These are phyloP conservation scores for Botrytis medusae DNA, from an alignment of 2,329 filamentous ascomycete species.

Conservation along the genomic window DNA sequence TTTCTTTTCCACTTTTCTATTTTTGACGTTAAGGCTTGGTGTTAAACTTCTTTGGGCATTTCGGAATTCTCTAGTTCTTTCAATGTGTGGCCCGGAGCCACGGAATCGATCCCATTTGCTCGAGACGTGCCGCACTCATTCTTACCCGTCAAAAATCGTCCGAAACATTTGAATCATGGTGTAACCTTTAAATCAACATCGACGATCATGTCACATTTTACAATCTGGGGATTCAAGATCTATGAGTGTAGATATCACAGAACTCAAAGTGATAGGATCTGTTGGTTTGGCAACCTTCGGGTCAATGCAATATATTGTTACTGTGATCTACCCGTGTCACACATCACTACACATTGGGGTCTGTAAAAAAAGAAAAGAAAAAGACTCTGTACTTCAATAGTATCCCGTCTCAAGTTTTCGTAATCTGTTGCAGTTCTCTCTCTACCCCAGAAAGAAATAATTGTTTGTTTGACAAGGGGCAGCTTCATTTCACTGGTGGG, in stretches of 20 bases:
- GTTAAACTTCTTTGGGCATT: neutral
- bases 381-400: neutral
- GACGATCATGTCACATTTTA: constrained; percentile 16
- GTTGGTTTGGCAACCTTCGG: neutral
- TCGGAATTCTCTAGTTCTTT: neutral
- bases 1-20: neutral
- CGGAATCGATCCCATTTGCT: constrained; percentile 12
- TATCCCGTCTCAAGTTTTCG: neutral
- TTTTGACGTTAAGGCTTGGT: neutral
- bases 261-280: neutral
- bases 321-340: neutral
- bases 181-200: neutral
- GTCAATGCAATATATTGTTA: neutral
- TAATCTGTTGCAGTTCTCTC: too few relatives aligned
- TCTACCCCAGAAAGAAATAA: neutral
- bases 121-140: neutral
- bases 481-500: neutral
- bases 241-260: neutral
- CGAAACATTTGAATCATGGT: constrained; percentile 2
- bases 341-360: neutral
- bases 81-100: neutral
- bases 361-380: neutral
- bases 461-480: neutral
- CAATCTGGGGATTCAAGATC: neutral
- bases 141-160: neutral